phyloP scores from a whole-genome alignment of 805 yeast species.

The Ogataea ramenticola region DNA sequence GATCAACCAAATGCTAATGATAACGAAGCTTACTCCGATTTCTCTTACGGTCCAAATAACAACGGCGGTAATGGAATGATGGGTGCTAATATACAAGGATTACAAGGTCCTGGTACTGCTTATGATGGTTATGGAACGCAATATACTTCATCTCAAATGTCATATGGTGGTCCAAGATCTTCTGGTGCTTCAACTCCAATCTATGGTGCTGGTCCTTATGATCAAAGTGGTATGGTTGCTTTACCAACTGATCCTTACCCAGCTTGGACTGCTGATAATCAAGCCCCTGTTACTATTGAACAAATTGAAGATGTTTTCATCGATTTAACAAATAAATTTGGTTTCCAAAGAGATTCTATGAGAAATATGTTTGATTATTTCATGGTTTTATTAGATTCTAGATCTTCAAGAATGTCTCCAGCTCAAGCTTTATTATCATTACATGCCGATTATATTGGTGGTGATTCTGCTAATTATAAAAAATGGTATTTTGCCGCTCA shows the following conservation, averaged over 20 bases:
- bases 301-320: slow-evolving; percentile 84
- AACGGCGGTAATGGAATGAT: slow-evolving; percentile 19
- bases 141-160: slow-evolving; percentile 75
- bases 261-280: slow-evolving; percentile 97
- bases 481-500: slow-evolving; percentile 90
- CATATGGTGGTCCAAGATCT: slow-evolving; percentile 79
- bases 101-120: slow-evolving; percentile 58
- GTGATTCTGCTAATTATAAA: slow-evolving; percentile 77
- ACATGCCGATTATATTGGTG: slow-evolving; percentile 86
- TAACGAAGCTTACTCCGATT: slow-evolving; percentile 55
- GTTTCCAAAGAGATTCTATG: slow-evolving; percentile 90
- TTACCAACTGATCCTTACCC: slow-evolving; percentile 92
- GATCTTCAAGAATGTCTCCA: slow-evolving; percentile 85
- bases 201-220: slow-evolving; percentile 32
- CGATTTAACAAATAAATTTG: slow-evolving; percentile 75
- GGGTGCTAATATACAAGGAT: slow-evolving; percentile 35
- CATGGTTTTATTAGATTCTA: slow-evolving; percentile 75
- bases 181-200: slow-evolving; percentile 95
- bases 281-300: slow-evolving; percentile 77
- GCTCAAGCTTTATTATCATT: slow-evolving; percentile 76
- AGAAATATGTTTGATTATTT: slow-evolving; percentile 86
- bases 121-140: slow-evolving; percentile 52
- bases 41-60: slow-evolving; percentile 40
- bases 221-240: slow-evolving; percentile 46
- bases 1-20: slow-evolving; percentile 44